Evolutionary conservation across 768 basidiomycete genomes (phyloP), one percentile per base, ranked within the genome.

Genomic region (Pisolithus albus): DNA sequence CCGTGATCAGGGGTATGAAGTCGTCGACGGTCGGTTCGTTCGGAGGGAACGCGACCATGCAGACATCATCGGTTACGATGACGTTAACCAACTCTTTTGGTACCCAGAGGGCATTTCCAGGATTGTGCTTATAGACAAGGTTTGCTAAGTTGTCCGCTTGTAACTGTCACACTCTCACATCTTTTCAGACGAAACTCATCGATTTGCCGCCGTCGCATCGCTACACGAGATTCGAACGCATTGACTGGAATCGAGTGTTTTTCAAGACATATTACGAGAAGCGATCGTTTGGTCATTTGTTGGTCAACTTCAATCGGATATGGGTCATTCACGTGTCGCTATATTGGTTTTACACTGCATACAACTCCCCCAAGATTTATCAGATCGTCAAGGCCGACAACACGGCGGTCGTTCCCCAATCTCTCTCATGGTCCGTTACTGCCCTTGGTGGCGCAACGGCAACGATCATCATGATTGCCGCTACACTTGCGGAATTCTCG

Each of bases 251-350:
- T 62, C 78, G 85, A 24, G 94, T 85, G 4, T 98, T 98, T 71
- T 96, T 93, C 88, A 98, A 99, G 75, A 98, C 95, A 0, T 99
- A 98, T 70, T 92, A 86, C 57, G 96, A 99, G 70, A 92, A 93
- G 64, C 92, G 96, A 28, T 94, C 94, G 0, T 92, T 95, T 68
- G 88, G 92, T 38, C 96, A 99, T 68, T 78, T 98, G 1, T 80
- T 98, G 52, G 94, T 99, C 79, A 97, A 99, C 77, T 99, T 99
- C 76, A 98, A 98, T 74, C 90, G 95, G 44, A 91, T 99, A 60
- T 99, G 96, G 94, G 92, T 98, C 69, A 87, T 95, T 56, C 96
- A 98, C 72, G 75, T 99, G 52, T 82, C 94, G 30, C 70, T 97
- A 65, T 98, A 86, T 76, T 98, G 87, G 81, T 97, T 85, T 72